Evolutionary conservation across 2,329 filamentous ascomycete genomes (phyloP).

Genomic region (Myriosclerotinia scirpicola): DNA sequence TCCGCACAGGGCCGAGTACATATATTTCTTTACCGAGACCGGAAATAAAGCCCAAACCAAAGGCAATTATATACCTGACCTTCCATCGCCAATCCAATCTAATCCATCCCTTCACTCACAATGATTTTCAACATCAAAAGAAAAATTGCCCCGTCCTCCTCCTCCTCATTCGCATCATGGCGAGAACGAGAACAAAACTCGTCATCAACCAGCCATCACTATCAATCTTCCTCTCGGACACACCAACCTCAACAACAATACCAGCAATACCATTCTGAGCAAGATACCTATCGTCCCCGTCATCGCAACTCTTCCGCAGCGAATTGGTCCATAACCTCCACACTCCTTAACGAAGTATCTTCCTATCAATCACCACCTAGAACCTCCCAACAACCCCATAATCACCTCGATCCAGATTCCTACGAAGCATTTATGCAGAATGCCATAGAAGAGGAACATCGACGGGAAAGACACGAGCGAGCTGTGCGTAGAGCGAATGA

Average conservation of each 20-base stretch:
- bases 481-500: conserved; percentile 2
- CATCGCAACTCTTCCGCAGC: conserved; percentile 8
- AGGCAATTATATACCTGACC: not conserved
- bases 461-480: conserved; percentile 14
- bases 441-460: not conserved
- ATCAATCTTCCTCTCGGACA: not conserved
- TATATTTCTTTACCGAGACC: not conserved
- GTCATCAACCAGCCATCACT: not conserved
- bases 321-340: conserved; percentile 12
- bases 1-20: not conserved
- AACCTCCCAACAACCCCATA: not conserved
- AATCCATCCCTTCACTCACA: not conserved
- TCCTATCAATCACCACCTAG: not conserved
- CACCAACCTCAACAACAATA: not conserved
- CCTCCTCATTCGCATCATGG: not conserved
- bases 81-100: not conserved
- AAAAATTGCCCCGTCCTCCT: not conserved
- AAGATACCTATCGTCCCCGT: not conserved
- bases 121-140: conserved; percentile 19
- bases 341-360: not conserved
- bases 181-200: conserved; percentile 3
- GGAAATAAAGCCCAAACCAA: not conserved
- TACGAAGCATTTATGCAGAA: conserved; percentile 21
- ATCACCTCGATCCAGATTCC: not conserved
- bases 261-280: not conserved